These are phyloP conservation scores for Pseudocercospora musae DNA, from an alignment of 2,329 filamentous ascomycete genomes.

Conservation along the genomic window DNA sequence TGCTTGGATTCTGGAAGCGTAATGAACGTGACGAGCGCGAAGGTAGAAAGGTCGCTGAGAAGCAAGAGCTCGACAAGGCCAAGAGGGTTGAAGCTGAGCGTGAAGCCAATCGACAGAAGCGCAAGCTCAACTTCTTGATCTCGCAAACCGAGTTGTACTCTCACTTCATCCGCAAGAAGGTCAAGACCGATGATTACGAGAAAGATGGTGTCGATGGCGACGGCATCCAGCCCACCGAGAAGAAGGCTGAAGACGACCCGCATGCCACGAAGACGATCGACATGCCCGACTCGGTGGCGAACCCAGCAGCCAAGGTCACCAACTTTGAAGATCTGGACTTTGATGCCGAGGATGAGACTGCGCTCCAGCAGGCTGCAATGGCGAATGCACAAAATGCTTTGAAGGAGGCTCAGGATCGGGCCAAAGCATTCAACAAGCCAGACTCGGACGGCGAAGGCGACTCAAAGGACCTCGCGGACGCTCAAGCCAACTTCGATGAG, in stretches of 20 bases:
- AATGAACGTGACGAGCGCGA: constrained; percentile 98
- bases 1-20: constrained; percentile 99
- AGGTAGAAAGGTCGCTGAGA: constrained; percentile 87
- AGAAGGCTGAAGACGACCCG: constrained; percentile 40
- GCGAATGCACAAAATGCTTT: constrained; percentile 96
- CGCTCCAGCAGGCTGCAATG: constrained; percentile 77
- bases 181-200: constrained; percentile 95
- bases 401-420: constrained; percentile 88
- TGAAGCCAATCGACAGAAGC: constrained; percentile 94
- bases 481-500: constrained; percentile 66
- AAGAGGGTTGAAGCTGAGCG: constrained; percentile 96
- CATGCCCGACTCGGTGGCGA: constrained; percentile 47
- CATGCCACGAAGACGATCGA: constrained; percentile 47
- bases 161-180: constrained; percentile 99
- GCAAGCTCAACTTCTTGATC: constrained; percentile 98
- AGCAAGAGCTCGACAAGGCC: constrained; percentile 92
- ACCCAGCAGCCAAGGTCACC: constrained; percentile 69
- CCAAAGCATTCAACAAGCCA: constrained; percentile 80
- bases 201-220: constrained; percentile 79
- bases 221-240: constrained; percentile 54
- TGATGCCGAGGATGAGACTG: constrained; percentile 87
- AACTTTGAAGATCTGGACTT: constrained; percentile 95
- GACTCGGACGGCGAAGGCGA: constrained; percentile 46
- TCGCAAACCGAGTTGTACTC: constrained; percentile 98
- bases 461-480: constrained; percentile 46